Base-by-base conservation (phyloP, 148 eudicot species). In the Spergularia marina region DNA sequence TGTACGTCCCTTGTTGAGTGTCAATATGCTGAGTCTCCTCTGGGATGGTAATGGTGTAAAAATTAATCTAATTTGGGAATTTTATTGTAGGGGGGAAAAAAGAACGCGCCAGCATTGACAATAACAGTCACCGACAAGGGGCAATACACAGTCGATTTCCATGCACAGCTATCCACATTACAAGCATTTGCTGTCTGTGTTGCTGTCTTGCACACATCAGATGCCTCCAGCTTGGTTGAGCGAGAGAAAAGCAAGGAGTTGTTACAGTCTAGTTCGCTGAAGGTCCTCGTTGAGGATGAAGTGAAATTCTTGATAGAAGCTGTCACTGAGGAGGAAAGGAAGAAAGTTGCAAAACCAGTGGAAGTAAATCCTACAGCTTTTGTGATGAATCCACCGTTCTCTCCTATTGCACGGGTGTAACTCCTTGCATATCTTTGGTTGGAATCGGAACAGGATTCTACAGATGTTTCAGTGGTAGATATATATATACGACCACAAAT, bases 171-270 rank as follows among this genome's bases (percentile, higher is more conserved):
- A 75, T 89, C 97, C 18, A 56, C 91, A 25, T 76, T 94, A 65
- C 98, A 91, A 79, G 96, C 96, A 58, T 90, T 94, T 83, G 92
- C 97, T 70, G 88, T 89, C 34, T 86, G 93, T 60, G 87, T 94
- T 23, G 86, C 97, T 51, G 78, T 90, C 67, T 77, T 94, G 79
- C 97, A 94, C 55, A 78, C 90, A 72, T 82, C 89, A 57, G 94
- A 94, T 76, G 84, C 90, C 40, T 87, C 93, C 16, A 71, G 75
- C 41, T 74, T 73, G 57, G 62, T 81, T 4, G 85, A 84, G 17
- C 85, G 75, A 62, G 91, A 89, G 70, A 85, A 78, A 77, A 83
- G 82, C 77, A 82, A 79, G 68, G 81, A 85, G 41, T 51, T 84
- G 66, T 52, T 87, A 76, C 84, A 89, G 70, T 79, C 89, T 65